Evolutionary conservation across 306 rosid species (phyloP).

Genomic region (Castanea crenata): DNA sequence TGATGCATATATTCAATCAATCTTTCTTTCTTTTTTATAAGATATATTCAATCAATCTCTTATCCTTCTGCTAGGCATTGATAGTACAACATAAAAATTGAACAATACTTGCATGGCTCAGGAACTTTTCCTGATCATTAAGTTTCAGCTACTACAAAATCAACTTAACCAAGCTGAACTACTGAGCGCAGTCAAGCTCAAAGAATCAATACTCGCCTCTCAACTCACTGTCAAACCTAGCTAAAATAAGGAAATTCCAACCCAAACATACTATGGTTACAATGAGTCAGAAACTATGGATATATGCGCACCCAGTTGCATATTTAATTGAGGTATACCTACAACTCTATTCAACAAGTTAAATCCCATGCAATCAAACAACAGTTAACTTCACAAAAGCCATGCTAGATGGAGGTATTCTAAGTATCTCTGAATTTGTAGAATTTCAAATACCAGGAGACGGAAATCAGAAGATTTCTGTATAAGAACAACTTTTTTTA

Average conservation of each 20-base stretch:
- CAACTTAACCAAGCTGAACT: background rate
- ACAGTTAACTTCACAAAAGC: no score
- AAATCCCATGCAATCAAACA: no score
- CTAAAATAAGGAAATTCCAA: background rate
- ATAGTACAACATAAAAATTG: background rate
- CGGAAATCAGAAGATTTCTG: background rate
- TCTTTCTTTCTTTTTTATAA: no score
- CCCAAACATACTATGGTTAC: background rate
- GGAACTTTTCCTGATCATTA: background rate
- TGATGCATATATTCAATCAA: background rate
- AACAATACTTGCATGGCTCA: background rate
- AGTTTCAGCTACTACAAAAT: background rate
- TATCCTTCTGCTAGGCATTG: background rate
- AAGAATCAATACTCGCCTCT: no score
- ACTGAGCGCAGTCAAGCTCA: no score
- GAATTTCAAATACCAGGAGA: background rate
- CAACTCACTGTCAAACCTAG: background rate
- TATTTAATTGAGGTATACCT: no score
- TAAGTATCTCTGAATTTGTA: background rate
- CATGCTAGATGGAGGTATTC: no score
- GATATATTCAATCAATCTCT: background rate
- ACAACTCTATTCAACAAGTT: no score
- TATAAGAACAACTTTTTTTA: background rate
- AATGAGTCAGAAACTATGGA: background rate
- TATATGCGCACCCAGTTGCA: background rate